phyloP scores from a whole-genome alignment of 768 basidiomycete species.

The Suillus occidentalis region DNA sequence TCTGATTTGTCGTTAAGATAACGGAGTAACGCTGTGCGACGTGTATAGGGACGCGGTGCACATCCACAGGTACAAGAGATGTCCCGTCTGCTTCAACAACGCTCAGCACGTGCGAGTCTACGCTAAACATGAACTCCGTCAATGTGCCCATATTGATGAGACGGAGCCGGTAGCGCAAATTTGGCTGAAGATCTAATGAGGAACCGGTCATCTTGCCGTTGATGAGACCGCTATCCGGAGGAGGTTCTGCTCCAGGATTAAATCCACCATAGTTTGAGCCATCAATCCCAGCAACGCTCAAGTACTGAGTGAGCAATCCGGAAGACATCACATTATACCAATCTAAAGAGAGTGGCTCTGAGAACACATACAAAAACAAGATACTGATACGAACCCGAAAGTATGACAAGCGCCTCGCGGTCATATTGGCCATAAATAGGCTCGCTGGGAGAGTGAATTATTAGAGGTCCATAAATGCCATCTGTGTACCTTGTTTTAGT shows the following conservation, averaged over 20 bases:
- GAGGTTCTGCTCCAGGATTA: constrained; percentile 37
- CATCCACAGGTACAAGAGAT: constrained; percentile 37
- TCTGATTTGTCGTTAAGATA: constrained; percentile 42
- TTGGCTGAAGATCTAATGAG: constrained; percentile 34
- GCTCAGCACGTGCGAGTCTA: constrained; percentile 46
- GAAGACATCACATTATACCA: constrained; percentile 35
- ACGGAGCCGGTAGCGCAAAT: constrained; percentile 45
- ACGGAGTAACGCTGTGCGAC: constrained; percentile 55
- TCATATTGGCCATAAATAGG: constrained; percentile 37
- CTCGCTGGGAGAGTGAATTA: constrained; percentile 43
- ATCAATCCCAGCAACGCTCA: constrained; percentile 27
- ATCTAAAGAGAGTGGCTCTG: constrained; percentile 16
- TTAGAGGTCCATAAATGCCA: constrained; percentile 47
- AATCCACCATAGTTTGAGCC: constrained; percentile 29
- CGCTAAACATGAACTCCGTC: constrained; percentile 43
- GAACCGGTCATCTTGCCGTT: constrained; percentile 29
- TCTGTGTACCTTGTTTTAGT: constrained; percentile 38
- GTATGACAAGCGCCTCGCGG: constrained; percentile 37
- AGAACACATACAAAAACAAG: neutral
- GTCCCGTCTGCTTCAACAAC: constrained; percentile 52
- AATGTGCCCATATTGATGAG: constrained; percentile 49
- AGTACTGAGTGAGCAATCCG: constrained; percentile 31
- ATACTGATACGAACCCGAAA: constrained; percentile 31
- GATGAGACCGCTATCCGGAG: constrained; percentile 39
- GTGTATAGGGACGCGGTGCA: constrained; percentile 40